Conservation (phyloP, 441 rosid genomes). For the Melastoma candidum region DNA sequence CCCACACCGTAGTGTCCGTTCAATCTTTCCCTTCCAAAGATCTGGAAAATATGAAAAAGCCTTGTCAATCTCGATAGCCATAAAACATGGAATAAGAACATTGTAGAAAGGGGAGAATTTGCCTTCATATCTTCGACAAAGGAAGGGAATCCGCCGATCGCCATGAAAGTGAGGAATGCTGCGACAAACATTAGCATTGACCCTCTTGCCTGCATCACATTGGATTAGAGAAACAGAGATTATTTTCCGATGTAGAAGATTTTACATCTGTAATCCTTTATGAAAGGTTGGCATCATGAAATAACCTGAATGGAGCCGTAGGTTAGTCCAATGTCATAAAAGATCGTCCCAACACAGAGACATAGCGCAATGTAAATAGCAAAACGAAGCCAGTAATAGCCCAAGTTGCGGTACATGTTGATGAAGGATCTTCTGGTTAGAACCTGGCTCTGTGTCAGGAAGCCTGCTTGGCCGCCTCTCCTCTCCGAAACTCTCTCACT, state of each 20-base stretch:
- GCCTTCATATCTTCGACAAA: conserved; percentile 20
- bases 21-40: too few species aligned
- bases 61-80: too few species aligned
- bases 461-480: conserved; percentile 7
- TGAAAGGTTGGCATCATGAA: too few species aligned
- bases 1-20: too few species aligned
- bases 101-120: background rate
- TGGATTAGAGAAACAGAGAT: too few species aligned
- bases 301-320: conserved; percentile 9
- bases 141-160: conserved; percentile 19
- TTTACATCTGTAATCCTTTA: too few species aligned
- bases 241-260: too few species aligned
- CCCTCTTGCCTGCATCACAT: conserved; percentile 13
- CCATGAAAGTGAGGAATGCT: conserved; percentile 14
- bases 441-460: conserved; percentile 6
- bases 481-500: background rate
- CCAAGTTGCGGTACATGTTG: conserved; percentile 12
- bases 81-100: too few species aligned
- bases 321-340: conserved; percentile 1
- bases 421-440: conserved; percentile 11
- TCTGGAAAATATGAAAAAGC: too few species aligned
- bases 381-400: conserved; percentile 14
- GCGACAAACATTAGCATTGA: conserved; percentile 8
- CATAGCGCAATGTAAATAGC: conserved; percentile 7
- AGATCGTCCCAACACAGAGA: conserved; percentile 9